Percentiles rank a stretch among this genome's conserved stretches.
Conservation (phyloP, 148 eudicot species). For the Selenicereus undatus region DNA sequence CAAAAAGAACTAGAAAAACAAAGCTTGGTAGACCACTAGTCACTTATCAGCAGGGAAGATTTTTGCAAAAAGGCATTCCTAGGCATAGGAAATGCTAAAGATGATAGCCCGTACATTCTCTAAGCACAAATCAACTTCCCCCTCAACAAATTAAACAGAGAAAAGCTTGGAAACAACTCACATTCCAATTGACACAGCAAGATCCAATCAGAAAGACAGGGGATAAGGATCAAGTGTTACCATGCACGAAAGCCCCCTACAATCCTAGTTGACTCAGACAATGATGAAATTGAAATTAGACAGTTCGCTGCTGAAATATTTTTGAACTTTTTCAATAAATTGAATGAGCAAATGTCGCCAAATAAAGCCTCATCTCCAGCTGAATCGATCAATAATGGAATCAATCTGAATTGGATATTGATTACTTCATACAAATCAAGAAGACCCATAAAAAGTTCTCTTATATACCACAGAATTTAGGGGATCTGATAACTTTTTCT, state of each 20-base stretch:
- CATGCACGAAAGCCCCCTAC: not conserved
- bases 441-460: not conserved
- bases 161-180: not conserved
- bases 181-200: not conserved
- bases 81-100: not conserved
- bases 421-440: conserved; percentile 12
- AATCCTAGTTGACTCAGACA: not conserved
- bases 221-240: not conserved
- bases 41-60: not conserved
- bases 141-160: not conserved
- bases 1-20: not conserved
- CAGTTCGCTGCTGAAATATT: not conserved
- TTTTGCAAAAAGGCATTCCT: not conserved
- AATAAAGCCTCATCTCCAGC: not conserved
- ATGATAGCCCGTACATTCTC: not conserved
- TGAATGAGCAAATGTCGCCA: not conserved
- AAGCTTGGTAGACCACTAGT: not conserved
- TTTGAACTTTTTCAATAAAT: not conserved
- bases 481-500: conserved; percentile 24
- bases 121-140: not conserved
- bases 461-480: not conserved
- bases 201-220: not conserved
- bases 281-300: not conserved
- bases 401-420: not conserved
- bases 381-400: not conserved